Evolutionary conservation across 177 flowering plant species (phyloP).

Genomic region (Tripterygium wilfordii): DNA sequence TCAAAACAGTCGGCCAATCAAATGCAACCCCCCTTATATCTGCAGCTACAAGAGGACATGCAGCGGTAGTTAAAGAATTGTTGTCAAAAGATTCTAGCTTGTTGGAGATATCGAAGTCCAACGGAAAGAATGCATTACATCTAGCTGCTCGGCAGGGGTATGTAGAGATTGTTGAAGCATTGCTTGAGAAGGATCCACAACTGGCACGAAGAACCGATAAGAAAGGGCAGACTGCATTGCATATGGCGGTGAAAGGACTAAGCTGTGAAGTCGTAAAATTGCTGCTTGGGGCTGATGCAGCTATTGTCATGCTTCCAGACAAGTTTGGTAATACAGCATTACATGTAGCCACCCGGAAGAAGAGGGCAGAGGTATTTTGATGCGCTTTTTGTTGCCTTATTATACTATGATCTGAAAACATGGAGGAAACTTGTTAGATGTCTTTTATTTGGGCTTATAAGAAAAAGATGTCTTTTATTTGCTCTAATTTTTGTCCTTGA

Average conservation of each 20-base stretch:
- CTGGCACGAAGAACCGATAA: slow-evolving; percentile 81
- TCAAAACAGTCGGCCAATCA: slow-evolving; percentile 65
- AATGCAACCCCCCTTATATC: slow-evolving; percentile 82
- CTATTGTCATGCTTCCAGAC: slow-evolving; percentile 82
- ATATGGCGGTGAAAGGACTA: slow-evolving; percentile 90
- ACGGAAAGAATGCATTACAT: slow-evolving; percentile 91
- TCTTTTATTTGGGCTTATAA: too few relatives aligned
- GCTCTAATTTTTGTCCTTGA: too few relatives aligned
- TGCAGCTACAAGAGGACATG: slow-evolving; percentile 83
- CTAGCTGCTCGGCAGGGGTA: slow-evolving; percentile 83
- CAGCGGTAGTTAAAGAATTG: slow-evolving; percentile 57
- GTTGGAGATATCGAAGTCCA: slow-evolving; percentile 56
- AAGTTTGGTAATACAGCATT: slow-evolving; percentile 81
- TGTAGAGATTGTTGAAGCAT: slow-evolving; percentile 67
- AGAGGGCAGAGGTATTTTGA: slow-evolving; percentile 63
- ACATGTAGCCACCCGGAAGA: slow-evolving; percentile 86
- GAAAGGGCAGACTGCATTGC: slow-evolving; percentile 90
- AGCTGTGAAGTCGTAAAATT: slow-evolving; percentile 64
- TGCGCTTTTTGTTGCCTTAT: neutral
- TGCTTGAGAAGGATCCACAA: slow-evolving; percentile 71
- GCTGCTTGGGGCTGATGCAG: slow-evolving; percentile 78
- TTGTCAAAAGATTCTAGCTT: slow-evolving; percentile 61
- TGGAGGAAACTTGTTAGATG: too few relatives aligned
- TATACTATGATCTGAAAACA: too few relatives aligned
- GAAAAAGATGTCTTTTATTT: too few relatives aligned